phyloP scores from a whole-genome alignment of 352 stramenopile species.

The Peronospora tabacina region DNA sequence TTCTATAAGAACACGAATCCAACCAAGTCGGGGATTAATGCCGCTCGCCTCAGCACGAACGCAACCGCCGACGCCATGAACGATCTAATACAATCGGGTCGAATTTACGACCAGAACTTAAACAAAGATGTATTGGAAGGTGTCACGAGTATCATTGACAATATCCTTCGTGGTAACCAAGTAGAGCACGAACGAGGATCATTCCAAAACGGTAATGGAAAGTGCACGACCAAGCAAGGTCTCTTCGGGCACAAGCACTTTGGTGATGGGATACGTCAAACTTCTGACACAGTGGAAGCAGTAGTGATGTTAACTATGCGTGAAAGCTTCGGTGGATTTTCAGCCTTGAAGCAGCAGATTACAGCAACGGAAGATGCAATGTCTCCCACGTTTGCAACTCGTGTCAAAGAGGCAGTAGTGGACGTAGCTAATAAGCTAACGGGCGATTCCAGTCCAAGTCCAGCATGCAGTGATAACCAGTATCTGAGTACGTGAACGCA shows the following conservation, averaged over 20 bases:
- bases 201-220: not conserved
- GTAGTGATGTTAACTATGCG: conserved; percentile 22
- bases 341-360: conserved; percentile 24
- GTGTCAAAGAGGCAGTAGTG: conserved; percentile 18
- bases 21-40: conserved; percentile 24
- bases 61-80: conserved; percentile 25
- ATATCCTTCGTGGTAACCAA: conserved; percentile 3
- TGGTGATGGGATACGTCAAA: not conserved
- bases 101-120: conserved; percentile 26
- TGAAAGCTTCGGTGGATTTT: conserved; percentile 22
- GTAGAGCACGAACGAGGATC: conserved; percentile 1
- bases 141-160: conserved; percentile 10
- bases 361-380: conserved; percentile 15
- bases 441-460: conserved; percentile 8
- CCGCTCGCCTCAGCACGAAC: conserved; percentile 23
- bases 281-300: conserved; percentile 18
- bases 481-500: conserved; percentile 5
- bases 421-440: conserved; percentile 15
- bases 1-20: conserved; percentile 15
- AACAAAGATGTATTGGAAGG: conserved; percentile 11
- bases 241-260: conserved; percentile 7
- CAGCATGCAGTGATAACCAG: conserved; percentile 1
- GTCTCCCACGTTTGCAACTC: conserved; percentile 15
- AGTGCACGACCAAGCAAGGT: not conserved
- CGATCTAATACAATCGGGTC: conserved; percentile 23